Conservation (phyloP, 2,329 filamentous ascomycete genomes). For the Chaetomium strumarium region DNA sequence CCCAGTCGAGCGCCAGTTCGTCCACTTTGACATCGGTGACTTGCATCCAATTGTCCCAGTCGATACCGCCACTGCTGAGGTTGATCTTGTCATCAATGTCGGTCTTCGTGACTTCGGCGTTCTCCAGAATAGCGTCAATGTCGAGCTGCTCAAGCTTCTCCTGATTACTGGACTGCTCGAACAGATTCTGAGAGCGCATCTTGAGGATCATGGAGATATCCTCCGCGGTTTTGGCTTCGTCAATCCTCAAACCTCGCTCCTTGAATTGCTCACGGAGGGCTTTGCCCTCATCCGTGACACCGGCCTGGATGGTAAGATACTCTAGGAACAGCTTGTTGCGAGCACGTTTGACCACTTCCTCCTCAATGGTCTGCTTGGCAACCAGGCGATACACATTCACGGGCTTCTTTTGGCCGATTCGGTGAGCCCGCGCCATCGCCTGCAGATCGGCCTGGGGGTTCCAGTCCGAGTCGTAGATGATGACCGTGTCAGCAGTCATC, state of each 20-base stretch:
- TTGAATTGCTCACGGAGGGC: constrained; percentile 68
- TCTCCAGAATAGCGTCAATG: constrained; percentile 93
- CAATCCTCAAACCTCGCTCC: constrained; percentile 66
- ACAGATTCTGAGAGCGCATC: constrained; percentile 98
- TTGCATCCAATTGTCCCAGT: constrained; percentile 92
- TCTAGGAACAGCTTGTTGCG: constrained; percentile 97
- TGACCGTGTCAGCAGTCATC: constrained; percentile 97
- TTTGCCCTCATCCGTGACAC: constrained; percentile 91
- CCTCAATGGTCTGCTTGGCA: constrained; percentile 96
- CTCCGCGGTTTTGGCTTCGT: constrained; percentile 83
- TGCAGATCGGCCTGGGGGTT: constrained; percentile 97
- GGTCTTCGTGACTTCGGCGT: constrained; percentile 94
- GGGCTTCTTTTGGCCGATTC: constrained; percentile 92
- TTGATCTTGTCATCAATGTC: constrained; percentile 89
- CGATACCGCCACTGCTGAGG: constrained; percentile 79
- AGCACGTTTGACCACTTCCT: constrained; percentile 92
- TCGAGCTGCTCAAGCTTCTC: constrained; percentile 94
- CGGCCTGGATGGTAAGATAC: constrained; percentile 93
- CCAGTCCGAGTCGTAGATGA: constrained; percentile 98
- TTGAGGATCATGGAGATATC: constrained; percentile 96
- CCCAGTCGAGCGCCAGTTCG: constrained; percentile 75
- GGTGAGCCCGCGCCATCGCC: constrained; percentile 96
- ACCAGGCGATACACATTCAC: constrained; percentile 96
- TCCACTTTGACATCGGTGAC: constrained; percentile 98
- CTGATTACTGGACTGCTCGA: constrained; percentile 94